Evolutionary conservation across 2,329 filamentous ascomycete genomes (phyloP).

Genomic region (Ilyonectria mors-panacis): DNA sequence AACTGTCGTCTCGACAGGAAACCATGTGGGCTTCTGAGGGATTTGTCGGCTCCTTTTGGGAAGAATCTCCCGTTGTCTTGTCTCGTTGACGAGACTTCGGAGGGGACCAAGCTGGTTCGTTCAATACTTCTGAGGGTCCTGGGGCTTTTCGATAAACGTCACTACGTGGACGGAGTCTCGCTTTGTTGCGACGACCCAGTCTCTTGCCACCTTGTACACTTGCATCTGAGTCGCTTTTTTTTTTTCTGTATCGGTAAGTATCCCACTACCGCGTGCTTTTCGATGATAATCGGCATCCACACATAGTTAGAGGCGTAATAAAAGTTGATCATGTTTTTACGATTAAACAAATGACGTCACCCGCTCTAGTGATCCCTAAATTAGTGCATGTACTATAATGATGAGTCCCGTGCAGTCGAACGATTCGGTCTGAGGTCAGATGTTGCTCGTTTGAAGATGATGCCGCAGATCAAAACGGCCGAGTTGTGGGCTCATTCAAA

Average conservation of each 20-base stretch:
- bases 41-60: constrained; percentile 56
- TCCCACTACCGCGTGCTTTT: constrained; percentile 45
- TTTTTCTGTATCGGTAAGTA: constrained; percentile 48
- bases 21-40: constrained; percentile 58
- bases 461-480: constrained; percentile 13
- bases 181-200: constrained; percentile 4
- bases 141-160: constrained; percentile 51
- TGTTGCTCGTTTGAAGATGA: constrained; percentile 24
- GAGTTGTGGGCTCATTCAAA: constrained; percentile 27
- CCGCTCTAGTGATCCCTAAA: neutral
- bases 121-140: constrained; percentile 56
- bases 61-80: constrained; percentile 43
- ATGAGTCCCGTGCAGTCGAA: constrained; percentile 29
- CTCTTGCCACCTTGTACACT: constrained; percentile 36
- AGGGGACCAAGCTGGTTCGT: constrained; percentile 53
- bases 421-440: constrained; percentile 26
- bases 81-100: constrained; percentile 27
- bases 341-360: constrained; percentile 26
- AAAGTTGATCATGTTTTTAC: constrained; percentile 45
- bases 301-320: constrained; percentile 48
- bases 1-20: constrained; percentile 45
- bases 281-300: constrained; percentile 38
- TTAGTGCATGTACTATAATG: constrained; percentile 14
- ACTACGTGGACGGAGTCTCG: constrained; percentile 29
- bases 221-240: constrained; percentile 30